Evolutionary conservation across 2,329 filamentous ascomycete species (phyloP).

Genomic region (Neopestalotiopsis sp.): DNA sequence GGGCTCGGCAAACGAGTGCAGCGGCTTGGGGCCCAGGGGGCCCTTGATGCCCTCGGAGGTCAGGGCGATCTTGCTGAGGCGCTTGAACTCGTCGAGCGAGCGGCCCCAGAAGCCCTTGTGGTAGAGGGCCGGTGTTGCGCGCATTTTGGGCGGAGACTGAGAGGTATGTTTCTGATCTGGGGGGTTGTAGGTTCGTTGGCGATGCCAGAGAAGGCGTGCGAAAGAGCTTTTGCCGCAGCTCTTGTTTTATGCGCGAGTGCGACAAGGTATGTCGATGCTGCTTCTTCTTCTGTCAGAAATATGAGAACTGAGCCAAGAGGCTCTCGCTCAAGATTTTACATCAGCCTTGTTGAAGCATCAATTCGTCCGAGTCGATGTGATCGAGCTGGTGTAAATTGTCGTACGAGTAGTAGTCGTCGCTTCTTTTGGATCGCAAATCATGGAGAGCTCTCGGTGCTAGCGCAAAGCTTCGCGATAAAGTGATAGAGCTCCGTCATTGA

Average conservation of each 20-base stretch:
- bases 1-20: slow-evolving; percentile 66
- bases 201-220: background rate
- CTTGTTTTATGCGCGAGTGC: background rate
- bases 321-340: slow-evolving; percentile 37
- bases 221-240: slow-evolving; percentile 1
- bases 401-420: too few relatives aligned
- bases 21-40: slow-evolving; percentile 65
- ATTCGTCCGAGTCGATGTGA: background rate
- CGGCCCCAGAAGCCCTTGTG: slow-evolving; percentile 62
- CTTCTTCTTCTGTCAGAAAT: background rate
- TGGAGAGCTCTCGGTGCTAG: background rate
- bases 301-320: slow-evolving; percentile 36
- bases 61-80: slow-evolving; percentile 64
- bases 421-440: background rate
- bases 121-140: slow-evolving; percentile 48
- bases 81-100: slow-evolving; percentile 65
- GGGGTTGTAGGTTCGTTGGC: background rate
- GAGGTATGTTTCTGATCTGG: background rate
- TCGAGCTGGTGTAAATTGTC: background rate
- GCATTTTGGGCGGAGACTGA: slow-evolving; percentile 46
- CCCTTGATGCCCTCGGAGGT: slow-evolving; percentile 73
- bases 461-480: slow-evolving; percentile 7
- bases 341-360: slow-evolving; percentile 23
- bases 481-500: slow-evolving; percentile 14
- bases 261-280: background rate